phyloP scores from a whole-genome alignment of 768 basidiomycete genomes.

The Phanerochaete sordida region DNA sequence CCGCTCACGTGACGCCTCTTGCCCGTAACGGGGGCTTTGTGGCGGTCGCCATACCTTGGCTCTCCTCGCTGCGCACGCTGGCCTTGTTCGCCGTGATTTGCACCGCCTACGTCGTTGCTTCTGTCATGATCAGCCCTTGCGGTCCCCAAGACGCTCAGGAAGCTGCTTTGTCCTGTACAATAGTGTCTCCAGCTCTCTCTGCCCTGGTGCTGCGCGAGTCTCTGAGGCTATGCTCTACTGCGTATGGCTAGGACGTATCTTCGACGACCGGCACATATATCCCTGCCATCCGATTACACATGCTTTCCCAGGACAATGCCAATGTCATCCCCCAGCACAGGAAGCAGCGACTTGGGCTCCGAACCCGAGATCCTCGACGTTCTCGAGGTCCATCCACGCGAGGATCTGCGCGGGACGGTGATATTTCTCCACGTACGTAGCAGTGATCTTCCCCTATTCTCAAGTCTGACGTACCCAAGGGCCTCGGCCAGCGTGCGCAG shows the following conservation, averaged over 20 bases:
- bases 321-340: background rate
- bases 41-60: background rate
- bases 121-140: background rate
- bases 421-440: conserved; percentile 28
- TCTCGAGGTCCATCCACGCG: conserved; percentile 4
- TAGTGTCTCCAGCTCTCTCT: background rate
- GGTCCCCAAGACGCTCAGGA: background rate
- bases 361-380: conserved; percentile 9
- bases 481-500: conserved; percentile 36
- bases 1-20: background rate
- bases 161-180: background rate
- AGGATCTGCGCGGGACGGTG: conserved; percentile 22
- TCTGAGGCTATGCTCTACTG: background rate
- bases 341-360: background rate
- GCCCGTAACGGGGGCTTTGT: background rate
- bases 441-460: background rate
- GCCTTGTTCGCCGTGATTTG: background rate
- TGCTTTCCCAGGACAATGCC: background rate
- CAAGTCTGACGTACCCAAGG: conserved; percentile 23
- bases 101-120: background rate
- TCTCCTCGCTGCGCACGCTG: background rate
- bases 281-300: background rate
- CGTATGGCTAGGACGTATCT: background rate
- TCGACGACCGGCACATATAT: background rate
- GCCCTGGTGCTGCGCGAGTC: conserved; percentile 1